Base-by-base conservation (phyloP, 257 asterid genomes). In the Mentha longifolia region DNA sequence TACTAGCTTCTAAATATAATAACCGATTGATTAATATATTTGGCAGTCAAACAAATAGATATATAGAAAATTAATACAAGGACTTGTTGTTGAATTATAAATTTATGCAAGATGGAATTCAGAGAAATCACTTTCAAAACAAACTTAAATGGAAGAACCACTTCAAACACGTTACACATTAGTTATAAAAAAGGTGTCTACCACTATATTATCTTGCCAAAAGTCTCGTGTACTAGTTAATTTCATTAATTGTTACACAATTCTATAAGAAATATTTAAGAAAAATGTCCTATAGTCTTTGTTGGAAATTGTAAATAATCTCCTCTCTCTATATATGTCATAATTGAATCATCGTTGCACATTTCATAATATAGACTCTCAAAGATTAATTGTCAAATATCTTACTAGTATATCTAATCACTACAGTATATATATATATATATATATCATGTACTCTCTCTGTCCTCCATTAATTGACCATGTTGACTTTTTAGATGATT, bases 61-160 rank as follows among this genome's bases (percentile, higher is more conserved):
- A 49, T 8, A 8, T 42, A 42, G 12, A 35, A 35, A 19, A 19
- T 49, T 57, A 66, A 42, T 47, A 46, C 57, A 62, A 70, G 20
- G 68, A 59, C 12, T 37, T 2, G 45, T 41, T 61, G 51, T 37
- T 37, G 49, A 49, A 33, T 46, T 57, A 65, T 41, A 25, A 59
- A 52, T 43, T 68, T 68, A 9, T 46, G 76, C 16, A 64, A 57
- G 31, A 62, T 42, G 47, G 51, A 74, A 59, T 70, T 61, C 15
- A 61, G 58, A 54, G 49, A 61, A 54, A 75, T 75, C 77, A 65
- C 76, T 67, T 65, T 71, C 71, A 37, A 14, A 73, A 72, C 81
- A 72, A 80, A 73, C 20, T 46, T 45, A 65, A 73, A 80, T 80
- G 85, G 85, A 74, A 77, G 82, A 70, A 80, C 76, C 85, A 80